Evolutionary conservation across 495 filamentous ascomycete species (phyloP), one percentile per base, ranked within the genome.

Genomic region (Wilcoxina mikolae): DNA sequence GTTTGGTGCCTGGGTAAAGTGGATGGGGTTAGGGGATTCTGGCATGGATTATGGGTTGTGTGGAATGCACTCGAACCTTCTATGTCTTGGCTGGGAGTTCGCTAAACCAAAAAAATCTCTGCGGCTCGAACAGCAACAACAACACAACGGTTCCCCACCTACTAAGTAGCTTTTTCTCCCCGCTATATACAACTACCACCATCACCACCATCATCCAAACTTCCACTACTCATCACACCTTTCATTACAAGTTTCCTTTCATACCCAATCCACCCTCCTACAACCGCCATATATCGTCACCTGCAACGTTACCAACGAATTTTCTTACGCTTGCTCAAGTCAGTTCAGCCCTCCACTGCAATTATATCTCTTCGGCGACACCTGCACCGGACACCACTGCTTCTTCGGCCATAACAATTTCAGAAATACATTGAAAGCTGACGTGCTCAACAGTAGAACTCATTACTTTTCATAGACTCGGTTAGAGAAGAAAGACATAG

Each of bases 21-120:
- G n/a, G n/a, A n/a, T n/a, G 43, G 43, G 43, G 43, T 46, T 46
- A 39, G 35, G 35, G 35, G 20, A 39, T 3, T 1, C 35, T 39
- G 24, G 9, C 12, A 43, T 43, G 49, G 26, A 24, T 1, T 7
- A n/a, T n/a, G 47, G 29, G 20, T 3, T 15, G 15, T 10, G 26
- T 52, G 49, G 49, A 52, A 52, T 1, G 28, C 27, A 26, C 49
- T 52, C 28, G 49, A 52, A 52, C n/a, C 12, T 41, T 52, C 49
- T 7, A 18, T 5, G 9, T 4, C 24, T 26, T 39, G 17, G 11
- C 39, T 28, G 49, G 18, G 28, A 22, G 49, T 28, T n/a, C 49
- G 47, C 49, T 49, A 49, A 49, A 10, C 22, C 20, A 29, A 50
- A 52, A 41, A 41, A 52, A 52, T 10, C 12, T 26, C 12, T 52